Evolutionary conservation across 306 rosid genomes (phyloP).

Genomic region (Rosa multiflora): DNA sequence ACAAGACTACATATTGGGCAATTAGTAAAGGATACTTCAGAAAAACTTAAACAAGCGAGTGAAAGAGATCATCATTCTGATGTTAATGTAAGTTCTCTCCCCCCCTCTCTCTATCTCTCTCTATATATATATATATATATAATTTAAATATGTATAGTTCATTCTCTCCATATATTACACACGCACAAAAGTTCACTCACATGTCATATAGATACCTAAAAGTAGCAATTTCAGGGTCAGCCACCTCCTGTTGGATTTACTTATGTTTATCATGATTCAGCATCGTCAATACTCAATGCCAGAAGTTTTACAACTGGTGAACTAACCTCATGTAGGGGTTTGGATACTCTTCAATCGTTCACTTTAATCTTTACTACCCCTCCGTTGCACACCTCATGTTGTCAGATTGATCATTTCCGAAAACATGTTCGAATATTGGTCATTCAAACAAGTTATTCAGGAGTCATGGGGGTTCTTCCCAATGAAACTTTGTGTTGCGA

Average conservation of each 20-base stretch:
- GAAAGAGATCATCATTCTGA: constrained; percentile 77
- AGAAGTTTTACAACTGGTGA: not conserved
- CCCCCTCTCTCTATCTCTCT: too few relatives aligned
- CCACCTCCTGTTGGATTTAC: not conserved
- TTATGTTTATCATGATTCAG: not conserved
- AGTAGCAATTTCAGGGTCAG: not conserved
- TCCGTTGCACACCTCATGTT: not conserved
- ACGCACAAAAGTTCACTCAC: not conserved
- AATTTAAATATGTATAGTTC: not conserved
- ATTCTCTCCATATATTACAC: not conserved
- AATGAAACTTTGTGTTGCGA: not conserved
- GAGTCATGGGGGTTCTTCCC: not conserved
- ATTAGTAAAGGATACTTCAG: constrained; percentile 91
- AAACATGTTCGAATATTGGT: not conserved
- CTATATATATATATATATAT: not conserved
- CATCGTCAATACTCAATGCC: not conserved
- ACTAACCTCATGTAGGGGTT: not conserved
- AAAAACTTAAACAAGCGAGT: constrained; percentile 88
- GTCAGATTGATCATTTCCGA: not conserved
- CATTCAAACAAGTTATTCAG: not conserved
- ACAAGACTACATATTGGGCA: constrained; percentile 90
- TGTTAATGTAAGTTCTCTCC: constrained; percentile 55
- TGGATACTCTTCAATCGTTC: not conserved
- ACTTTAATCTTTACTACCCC: not conserved
- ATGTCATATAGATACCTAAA: not conserved